These are phyloP conservation scores for Inga leiocalycina DNA, from an alignment of 306 rosid species.

Conservation along the genomic window DNA sequence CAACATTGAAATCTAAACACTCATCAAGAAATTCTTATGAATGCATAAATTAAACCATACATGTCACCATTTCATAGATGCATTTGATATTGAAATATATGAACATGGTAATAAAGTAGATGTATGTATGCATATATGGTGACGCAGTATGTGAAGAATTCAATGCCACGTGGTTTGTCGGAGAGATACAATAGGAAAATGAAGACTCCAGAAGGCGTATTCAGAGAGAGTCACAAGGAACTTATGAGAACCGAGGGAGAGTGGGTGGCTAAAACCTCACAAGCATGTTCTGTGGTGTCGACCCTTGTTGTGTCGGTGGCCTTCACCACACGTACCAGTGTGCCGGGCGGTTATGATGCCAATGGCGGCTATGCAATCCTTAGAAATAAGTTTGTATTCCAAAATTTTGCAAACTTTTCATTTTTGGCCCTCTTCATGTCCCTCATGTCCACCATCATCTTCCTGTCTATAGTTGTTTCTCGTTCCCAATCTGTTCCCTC, in stretches of 20 bases:
- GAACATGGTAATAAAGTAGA: no score
- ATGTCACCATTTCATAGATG: no score
- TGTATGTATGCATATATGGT: neutral
- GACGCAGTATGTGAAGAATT: neutral
- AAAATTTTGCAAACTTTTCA: fast-evolving
- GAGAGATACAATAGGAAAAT: neutral
- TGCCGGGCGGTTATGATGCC: neutral
- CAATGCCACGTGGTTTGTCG: neutral
- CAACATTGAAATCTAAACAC: no score
- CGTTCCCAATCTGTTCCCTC: neutral
- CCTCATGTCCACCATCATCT: neutral
- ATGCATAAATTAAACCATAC: no score
- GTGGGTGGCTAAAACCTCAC: neutral
- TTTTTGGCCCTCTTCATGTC: neutral
- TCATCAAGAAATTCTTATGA: no score
- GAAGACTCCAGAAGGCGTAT: neutral
- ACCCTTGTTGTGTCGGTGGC: neutral
- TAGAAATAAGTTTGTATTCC: neutral
- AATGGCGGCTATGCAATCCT: neutral
- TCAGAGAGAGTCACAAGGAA: neutral
- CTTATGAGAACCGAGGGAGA: neutral
- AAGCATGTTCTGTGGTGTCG: neutral
- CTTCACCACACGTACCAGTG: neutral
- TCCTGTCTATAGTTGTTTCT: neutral
- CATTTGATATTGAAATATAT: no score